A percentile compares a stretch with the other conserved stretches of the same genome.
Conservation (phyloP, 768 basidiomycete species). For the Lentinula boryana region DNA sequence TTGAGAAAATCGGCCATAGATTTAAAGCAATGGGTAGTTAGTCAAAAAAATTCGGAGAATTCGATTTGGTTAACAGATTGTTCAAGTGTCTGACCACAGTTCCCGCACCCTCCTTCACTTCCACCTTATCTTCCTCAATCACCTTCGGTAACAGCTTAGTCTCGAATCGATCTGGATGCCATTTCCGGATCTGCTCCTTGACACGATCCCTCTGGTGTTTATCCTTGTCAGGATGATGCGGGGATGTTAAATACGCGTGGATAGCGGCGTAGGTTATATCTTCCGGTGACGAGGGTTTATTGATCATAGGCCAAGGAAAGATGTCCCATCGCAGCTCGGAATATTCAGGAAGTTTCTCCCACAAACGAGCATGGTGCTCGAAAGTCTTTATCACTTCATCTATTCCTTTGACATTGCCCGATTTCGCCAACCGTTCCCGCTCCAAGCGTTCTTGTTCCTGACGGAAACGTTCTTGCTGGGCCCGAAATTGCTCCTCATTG, state of each 20-base stretch:
- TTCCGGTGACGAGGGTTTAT: slow-evolving; percentile 48
- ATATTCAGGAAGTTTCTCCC: slow-evolving; percentile 40
- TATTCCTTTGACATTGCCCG: slow-evolving; percentile 38
- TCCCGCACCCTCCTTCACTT: slow-evolving; percentile 68
- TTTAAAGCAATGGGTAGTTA: slow-evolving; percentile 5
- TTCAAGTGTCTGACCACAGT: slow-evolving; percentile 66
- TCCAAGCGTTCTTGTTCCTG: slow-evolving; percentile 58
- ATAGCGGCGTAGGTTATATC: slow-evolving; percentile 54
- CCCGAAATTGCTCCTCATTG: slow-evolving; percentile 55
- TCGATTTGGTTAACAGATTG: slow-evolving; percentile 55
- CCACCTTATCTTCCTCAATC: slow-evolving; percentile 54
- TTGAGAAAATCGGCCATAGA: not conserved
- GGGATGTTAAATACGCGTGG: slow-evolving; percentile 55
- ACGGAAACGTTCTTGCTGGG: slow-evolving; percentile 66
- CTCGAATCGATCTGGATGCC: slow-evolving; percentile 85
- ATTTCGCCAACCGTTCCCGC: slow-evolving; percentile 33
- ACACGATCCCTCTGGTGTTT: slow-evolving; percentile 61
- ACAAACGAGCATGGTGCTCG: slow-evolving; percentile 57
- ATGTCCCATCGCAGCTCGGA: slow-evolving; percentile 52
- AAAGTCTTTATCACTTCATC: slow-evolving; percentile 53
- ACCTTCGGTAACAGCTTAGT: slow-evolving; percentile 62
- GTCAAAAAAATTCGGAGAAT: slow-evolving; percentile 31
- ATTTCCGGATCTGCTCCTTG: slow-evolving; percentile 67
- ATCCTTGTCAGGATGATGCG: slow-evolving; percentile 46
- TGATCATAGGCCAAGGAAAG: slow-evolving; percentile 74